phyloP scores from a whole-genome alignment of 768 basidiomycete species.

The Lentinus brumalis region DNA sequence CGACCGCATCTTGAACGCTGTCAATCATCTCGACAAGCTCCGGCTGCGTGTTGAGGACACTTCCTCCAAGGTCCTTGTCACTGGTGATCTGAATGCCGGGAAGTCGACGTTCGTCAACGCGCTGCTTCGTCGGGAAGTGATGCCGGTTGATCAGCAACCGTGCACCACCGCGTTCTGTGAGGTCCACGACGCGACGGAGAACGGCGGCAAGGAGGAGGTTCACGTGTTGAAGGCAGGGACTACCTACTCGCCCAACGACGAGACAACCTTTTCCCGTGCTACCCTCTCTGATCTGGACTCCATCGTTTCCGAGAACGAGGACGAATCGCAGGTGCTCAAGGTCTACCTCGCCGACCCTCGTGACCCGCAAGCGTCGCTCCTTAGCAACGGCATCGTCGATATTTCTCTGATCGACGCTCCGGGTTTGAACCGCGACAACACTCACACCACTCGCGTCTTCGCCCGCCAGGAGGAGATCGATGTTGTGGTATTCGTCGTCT shows the following conservation, averaged over 20 bases:
- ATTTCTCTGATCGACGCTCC: constrained; percentile 99
- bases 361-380: constrained; percentile 76
- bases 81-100: constrained; percentile 97
- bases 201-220: constrained; percentile 78
- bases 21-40: constrained; percentile 83
- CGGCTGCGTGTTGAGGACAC: constrained; percentile 87
- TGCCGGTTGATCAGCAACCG: constrained; percentile 98
- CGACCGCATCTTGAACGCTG: constrained; percentile 73
- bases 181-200: constrained; percentile 88
- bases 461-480: constrained; percentile 98
- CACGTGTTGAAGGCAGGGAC: constrained; percentile 75
- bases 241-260: constrained; percentile 69
- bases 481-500: constrained; percentile 97
- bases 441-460: constrained; percentile 95
- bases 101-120: constrained; percentile 99
- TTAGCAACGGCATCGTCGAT: constrained; percentile 94
- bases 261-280: constrained; percentile 73
- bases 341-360: constrained; percentile 87
- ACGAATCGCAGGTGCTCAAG: constrained; percentile 74
- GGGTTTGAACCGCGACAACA: constrained; percentile 91
- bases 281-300: constrained; percentile 72
- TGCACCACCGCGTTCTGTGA: constrained; percentile 97
- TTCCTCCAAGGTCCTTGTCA: constrained; percentile 94
- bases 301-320: constrained; percentile 76
- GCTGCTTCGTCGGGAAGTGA: constrained; percentile 83